phyloP scores from a whole-genome alignment of 495 filamentous ascomycete genomes.

The Physcia stellaris region DNA sequence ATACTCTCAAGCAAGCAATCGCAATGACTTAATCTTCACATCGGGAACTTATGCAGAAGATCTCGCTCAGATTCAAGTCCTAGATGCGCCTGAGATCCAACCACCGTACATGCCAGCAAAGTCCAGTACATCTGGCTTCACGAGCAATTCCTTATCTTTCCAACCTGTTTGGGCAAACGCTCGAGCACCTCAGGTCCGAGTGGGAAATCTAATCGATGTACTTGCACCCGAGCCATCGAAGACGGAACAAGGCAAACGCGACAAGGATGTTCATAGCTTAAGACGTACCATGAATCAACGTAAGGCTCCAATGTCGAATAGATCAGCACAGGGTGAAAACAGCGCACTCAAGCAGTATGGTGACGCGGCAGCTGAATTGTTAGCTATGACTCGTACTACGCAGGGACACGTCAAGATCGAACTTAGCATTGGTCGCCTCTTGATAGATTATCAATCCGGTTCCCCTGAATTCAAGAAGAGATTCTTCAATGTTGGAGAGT shows the following conservation, averaged over 20 bases:
- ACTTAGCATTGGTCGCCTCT: slow-evolving; percentile 24
- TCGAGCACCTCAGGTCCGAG: not conserved
- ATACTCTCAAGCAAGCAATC: not conserved
- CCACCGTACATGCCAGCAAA: slow-evolving; percentile 1
- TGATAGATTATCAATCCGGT: slow-evolving; percentile 7
- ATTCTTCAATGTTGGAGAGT: slow-evolving; percentile 5
- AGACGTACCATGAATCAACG: slow-evolving; percentile 9
- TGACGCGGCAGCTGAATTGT: not conserved
- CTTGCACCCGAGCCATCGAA: not conserved
- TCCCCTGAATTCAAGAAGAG: slow-evolving; percentile 9
- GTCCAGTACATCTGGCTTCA: not conserved
- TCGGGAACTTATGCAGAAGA: not conserved
- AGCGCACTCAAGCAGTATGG: slow-evolving; percentile 2
- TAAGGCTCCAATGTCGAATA: not conserved
- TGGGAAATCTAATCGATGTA: slow-evolving; percentile 1
- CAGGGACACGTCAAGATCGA: slow-evolving; percentile 19
- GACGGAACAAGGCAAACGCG: not conserved
- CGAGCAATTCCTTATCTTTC: not conserved
- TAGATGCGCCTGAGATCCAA: not conserved
- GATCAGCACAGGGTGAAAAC: not conserved
- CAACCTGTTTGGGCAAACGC: slow-evolving; percentile 1
- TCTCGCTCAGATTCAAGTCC: not conserved
- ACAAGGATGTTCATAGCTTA: not conserved
- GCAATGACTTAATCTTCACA: not conserved
- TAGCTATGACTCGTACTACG: slow-evolving; percentile 2